Conservation (phyloP, 2,329 filamentous ascomycete genomes). For the Conoideocrella luteorostrata region DNA sequence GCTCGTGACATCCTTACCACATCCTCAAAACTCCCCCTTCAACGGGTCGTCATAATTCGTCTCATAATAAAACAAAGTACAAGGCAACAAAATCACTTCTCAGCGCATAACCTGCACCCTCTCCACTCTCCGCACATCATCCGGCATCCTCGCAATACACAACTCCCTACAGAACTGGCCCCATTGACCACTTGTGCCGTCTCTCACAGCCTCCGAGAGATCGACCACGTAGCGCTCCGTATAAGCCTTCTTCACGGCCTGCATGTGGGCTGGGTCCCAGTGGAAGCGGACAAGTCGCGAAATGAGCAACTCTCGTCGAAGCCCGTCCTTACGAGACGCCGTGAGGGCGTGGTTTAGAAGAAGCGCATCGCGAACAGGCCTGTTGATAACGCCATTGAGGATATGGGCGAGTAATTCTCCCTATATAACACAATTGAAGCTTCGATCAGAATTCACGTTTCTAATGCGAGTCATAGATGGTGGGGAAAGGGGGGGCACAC, state of each 20-base stretch:
- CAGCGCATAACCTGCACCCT: slow-evolving; percentile 10
- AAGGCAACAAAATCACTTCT: background rate
- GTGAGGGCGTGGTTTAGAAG: slow-evolving; percentile 86
- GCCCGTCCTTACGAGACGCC: slow-evolving; percentile 60
- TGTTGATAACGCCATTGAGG: slow-evolving; percentile 94
- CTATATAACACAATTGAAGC: slow-evolving; percentile 42
- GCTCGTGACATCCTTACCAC: too few relatives aligned
- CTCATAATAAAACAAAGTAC: too few relatives aligned
- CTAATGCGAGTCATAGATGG: too few relatives aligned
- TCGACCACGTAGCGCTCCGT: slow-evolving; percentile 67
- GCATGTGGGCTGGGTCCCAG: slow-evolving; percentile 83
- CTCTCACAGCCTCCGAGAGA: slow-evolving; percentile 71
- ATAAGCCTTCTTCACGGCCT: slow-evolving; percentile 73
- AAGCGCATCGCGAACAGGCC: slow-evolving; percentile 84
- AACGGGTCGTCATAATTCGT: too few relatives aligned
- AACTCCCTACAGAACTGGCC: slow-evolving; percentile 69
- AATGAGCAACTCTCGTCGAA: slow-evolving; percentile 81
- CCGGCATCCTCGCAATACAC: slow-evolving; percentile 55
- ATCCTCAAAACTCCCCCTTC: too few relatives aligned
- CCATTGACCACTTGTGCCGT: slow-evolving; percentile 71
- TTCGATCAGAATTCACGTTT: background rate
- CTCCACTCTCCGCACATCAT: slow-evolving; percentile 48
- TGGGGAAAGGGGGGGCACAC: background rate
- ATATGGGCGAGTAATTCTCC: slow-evolving; percentile 93
- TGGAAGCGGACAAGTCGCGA: slow-evolving; percentile 82